Base-by-base conservation (phyloP, 176 grass and related monocot species). In the Oryza glaberrima region DNA sequence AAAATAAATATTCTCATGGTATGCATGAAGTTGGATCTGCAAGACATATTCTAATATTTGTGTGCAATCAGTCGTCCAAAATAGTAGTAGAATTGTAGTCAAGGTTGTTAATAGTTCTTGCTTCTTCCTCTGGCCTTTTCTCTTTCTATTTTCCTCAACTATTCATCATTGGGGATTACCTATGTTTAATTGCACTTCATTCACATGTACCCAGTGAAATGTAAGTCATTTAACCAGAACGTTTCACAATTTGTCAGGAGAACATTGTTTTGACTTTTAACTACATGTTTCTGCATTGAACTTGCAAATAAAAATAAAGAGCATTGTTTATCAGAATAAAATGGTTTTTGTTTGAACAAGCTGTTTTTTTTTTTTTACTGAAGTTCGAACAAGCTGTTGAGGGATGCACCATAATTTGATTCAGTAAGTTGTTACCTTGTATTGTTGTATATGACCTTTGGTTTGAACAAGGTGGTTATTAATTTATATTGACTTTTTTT, bases 31-130 rank as follows among this genome's bases (percentile, higher is more conserved):
- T 82, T 49, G 54, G 30, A 28, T 61, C 36, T 82, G 38, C 72
- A n/a, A 6, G 68, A 58, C 28, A 71, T 77, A 71, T 77, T 66
- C 10, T 9, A 66, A 65, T 5, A 74, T 82, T 73, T 22, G 11
- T 14, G 38, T 22, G 11, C 63, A 54, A 54, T 17, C 51, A 17
- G 16, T 54, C 20, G 0, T 22, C 6, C 17, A 61, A 9, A 61
- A 61, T 61, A 32, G 30, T 32, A 32, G 30, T 32, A 22, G 7
- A 9, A 9, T n/a, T 61, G 56, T 61, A n/a, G 7, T 61, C 7
- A 56, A 19, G 14, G 52, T 56, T 19, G 52, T 56, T 56, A 19
- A 56, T 56, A 19, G 52, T 35, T 82, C 25, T 48, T 82, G 65
- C 4, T 35, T 82, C 25, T 48, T 82, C 48, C 6, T 45, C n/a